Evolutionary conservation across 2,329 filamentous ascomycete species (phyloP).

Genomic region (Penicillium sp.): DNA sequence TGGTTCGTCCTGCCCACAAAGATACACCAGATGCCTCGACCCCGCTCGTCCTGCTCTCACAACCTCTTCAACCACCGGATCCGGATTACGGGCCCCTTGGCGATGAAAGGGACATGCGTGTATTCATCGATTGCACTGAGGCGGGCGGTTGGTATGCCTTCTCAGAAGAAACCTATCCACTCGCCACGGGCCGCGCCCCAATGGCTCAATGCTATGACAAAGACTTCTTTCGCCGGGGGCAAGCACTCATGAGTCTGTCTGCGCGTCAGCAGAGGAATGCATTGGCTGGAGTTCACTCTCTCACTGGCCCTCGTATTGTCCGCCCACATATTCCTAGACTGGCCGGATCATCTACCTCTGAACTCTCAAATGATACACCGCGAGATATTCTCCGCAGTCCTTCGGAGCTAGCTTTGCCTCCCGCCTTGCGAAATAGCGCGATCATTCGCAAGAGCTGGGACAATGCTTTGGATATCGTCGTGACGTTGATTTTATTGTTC

Average conservation of each 20-base stretch:
- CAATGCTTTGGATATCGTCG: conserved; percentile 45
- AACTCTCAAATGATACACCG: conserved; percentile 40
- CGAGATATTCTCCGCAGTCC: conserved; percentile 35
- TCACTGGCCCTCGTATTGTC: conserved; percentile 49
- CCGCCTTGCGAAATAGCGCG: conserved; percentile 41
- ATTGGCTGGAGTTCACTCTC: conserved; percentile 69
- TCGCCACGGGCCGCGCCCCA: conserved; percentile 69
- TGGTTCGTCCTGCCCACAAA: conserved; percentile 70
- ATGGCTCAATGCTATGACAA: conserved; percentile 57
- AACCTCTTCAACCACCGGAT: conserved; percentile 66
- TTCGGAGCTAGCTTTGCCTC: conserved; percentile 39
- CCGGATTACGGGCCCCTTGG: conserved; percentile 41
- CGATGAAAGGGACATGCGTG: conserved; percentile 58
- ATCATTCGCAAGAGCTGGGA: conserved; percentile 49
- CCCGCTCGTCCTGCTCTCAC: conserved; percentile 79
- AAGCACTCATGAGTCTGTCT: conserved; percentile 39
- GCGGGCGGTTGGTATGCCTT: conserved; percentile 91
- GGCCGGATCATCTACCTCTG: conserved; percentile 37
- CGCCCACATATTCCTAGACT: conserved; percentile 47
- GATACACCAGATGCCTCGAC: conserved; percentile 60
- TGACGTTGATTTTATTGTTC: conserved; percentile 41
- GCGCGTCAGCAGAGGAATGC: conserved; percentile 56
- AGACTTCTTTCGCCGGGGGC: conserved; percentile 44
- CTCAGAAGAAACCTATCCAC: conserved; percentile 80
- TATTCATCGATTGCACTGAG: conserved; percentile 85